phyloP scores from a whole-genome alignment of 805 yeast genomes.

The Schizosaccharomyces japonicus region DNA sequence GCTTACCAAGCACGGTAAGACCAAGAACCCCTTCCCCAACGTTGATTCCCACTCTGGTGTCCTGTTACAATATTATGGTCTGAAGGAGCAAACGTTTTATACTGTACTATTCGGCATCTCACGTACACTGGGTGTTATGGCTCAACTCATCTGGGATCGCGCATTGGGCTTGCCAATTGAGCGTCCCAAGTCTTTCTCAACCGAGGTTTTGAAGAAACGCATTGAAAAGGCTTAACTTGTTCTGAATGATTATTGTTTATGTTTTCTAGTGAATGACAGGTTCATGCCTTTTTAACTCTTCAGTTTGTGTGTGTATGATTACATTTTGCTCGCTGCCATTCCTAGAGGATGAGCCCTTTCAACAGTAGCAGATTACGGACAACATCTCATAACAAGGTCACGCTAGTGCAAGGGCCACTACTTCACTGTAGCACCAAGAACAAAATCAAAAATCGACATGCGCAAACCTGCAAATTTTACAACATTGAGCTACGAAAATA shows the following conservation, averaged over 20 bases:
- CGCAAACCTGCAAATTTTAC: neutral
- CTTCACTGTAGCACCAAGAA: neutral
- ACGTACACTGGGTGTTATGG: constrained; percentile 55
- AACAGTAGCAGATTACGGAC: neutral
- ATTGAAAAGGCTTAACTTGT: constrained; percentile 16
- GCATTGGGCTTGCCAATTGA: constrained; percentile 57
- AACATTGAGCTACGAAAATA: neutral
- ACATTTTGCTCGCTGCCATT: neutral
- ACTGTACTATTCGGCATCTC: constrained; percentile 68
- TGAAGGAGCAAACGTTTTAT: constrained; percentile 48
- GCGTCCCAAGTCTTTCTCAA: constrained; percentile 76
- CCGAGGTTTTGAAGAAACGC: constrained; percentile 72
- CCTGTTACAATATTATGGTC: constrained; percentile 55
- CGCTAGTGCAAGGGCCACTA: neutral
- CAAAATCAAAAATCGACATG: neutral
- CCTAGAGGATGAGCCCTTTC: neutral
- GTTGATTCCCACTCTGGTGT: constrained; percentile 66
- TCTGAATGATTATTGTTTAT: neutral
- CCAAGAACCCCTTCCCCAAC: constrained; percentile 68
- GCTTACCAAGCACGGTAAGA: constrained; percentile 54
- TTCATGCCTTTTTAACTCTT: neutral
- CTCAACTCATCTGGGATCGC: constrained; percentile 61
- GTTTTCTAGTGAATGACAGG: neutral
- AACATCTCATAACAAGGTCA: neutral
- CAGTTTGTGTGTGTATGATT: neutral